Evolutionary conservation across 495 filamentous ascomycete genomes (phyloP).

Genomic region (Lentithecium fluviatile): DNA sequence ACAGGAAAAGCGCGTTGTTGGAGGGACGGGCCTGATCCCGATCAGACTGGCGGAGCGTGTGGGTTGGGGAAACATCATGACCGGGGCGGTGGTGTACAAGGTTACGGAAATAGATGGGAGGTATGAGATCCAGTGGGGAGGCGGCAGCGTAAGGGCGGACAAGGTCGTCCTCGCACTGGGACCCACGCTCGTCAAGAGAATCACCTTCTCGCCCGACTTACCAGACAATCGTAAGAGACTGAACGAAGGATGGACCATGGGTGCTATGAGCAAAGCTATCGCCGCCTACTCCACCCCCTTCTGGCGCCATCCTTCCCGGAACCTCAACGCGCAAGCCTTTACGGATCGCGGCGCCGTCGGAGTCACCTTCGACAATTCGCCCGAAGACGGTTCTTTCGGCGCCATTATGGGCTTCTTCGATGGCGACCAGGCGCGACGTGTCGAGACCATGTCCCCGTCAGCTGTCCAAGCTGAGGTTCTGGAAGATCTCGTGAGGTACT

Average conservation of each 20-base stretch:
- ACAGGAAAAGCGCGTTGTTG: conserved; percentile 31
- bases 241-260: conserved; percentile 35
- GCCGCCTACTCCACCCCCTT: conserved; percentile 35
- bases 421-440: conserved; percentile 34
- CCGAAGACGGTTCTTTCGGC: conserved; percentile 27
- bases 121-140: background rate
- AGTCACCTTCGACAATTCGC: conserved; percentile 34
- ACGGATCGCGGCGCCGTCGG: conserved; percentile 30
- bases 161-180: background rate
- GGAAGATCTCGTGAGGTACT: conserved; percentile 24
- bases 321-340: conserved; percentile 31
- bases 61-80: background rate
- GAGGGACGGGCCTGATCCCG: conserved; percentile 32
- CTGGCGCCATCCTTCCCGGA: conserved; percentile 29
- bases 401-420: conserved; percentile 39
- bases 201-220: conserved; percentile 11
- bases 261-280: conserved; percentile 37
- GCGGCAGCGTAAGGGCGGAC: background rate
- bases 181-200: conserved; percentile 1
- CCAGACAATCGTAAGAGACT: conserved; percentile 32
- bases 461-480: conserved; percentile 17
- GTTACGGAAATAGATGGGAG: background rate
- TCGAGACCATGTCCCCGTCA: conserved; percentile 19
- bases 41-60: conserved; percentile 23
- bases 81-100: background rate